phyloP scores from a whole-genome alignment of 768 basidiomycete species.

The Lentinula aciculospora region DNA sequence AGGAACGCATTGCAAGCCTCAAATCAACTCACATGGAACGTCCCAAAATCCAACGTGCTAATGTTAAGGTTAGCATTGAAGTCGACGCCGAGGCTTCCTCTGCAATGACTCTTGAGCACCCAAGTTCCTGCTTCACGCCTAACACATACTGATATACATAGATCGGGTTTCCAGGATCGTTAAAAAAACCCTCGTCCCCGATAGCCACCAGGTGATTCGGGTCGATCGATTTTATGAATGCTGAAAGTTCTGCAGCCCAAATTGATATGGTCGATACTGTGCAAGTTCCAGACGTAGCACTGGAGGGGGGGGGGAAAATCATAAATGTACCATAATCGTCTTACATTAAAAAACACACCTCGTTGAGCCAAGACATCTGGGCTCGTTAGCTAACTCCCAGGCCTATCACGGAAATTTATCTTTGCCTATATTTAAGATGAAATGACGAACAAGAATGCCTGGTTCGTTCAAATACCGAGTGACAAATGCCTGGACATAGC shows the following conservation, averaged over 20 bases:
- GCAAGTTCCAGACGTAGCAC: conserved; percentile 36
- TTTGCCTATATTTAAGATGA: not conserved
- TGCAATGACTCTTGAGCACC: conserved; percentile 19
- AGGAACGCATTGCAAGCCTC: not conserved
- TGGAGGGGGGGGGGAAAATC: too few relatives aligned
- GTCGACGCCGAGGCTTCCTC: conserved; percentile 54
- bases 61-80: conserved; percentile 58
- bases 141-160: conserved; percentile 50
- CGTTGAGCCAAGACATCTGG: conserved; percentile 36
- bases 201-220: conserved; percentile 58
- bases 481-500: conserved; percentile 44
- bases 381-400: conserved; percentile 35
- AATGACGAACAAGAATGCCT: conserved; percentile 44
- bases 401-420: conserved; percentile 1
- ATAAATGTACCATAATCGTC: too few relatives aligned
- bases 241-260: conserved; percentile 51
- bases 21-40: conserved; percentile 52
- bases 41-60: conserved; percentile 57
- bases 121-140: not conserved
- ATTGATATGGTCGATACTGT: conserved; percentile 46
- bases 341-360: too few relatives aligned
- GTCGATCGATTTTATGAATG: conserved; percentile 62
- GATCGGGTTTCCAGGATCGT: conserved; percentile 40
- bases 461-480: conserved; percentile 51
- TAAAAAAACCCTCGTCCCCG: conserved; percentile 61